Evolutionary conservation across 192 early-diverging fungal species (phyloP), one percentile per base, ranked within the genome.

Genomic region (Coemansia brasiliensis): DNA sequence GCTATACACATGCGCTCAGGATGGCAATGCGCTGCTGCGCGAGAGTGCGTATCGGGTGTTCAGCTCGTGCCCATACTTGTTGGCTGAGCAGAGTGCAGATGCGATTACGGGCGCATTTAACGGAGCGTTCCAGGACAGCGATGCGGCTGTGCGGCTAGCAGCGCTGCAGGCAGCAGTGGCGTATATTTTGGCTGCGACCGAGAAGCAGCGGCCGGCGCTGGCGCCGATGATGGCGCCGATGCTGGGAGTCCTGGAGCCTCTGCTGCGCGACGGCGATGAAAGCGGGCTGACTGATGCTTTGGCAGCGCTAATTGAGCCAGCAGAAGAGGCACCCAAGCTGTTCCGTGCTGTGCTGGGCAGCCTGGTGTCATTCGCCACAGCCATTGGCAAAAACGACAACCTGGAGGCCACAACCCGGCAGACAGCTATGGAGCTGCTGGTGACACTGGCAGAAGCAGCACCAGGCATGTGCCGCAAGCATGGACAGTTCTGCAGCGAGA

Each of bases 11-110:
- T 94, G 90, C 72, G 84, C 86, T 49, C 86, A 92, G 70, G 86
- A 94, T 16, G 75, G 83, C 52, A 80, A 85, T 4, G 74, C 86
- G 22, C 87, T 83, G 55, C 90, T 89, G 54, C 86, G 92, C 42
- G 92, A 94, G 75, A 87, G 88, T 52, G 93, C 90, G 45, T 94
- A 95, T 82, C 87, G 90, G 58, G 89, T 98, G 55, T 91, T 98
- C 64, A 84, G 86, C 24, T 81, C 88, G 50, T 89, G 94, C 39
- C 89, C 94, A 39, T 83, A 83, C 22, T 59, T 96, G 61, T 86
- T 96, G 45, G 71, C 83, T 24, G 84, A 83, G 52, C 85, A 93
- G 73, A 83, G 88, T 61, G 77, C 80, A 1, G 84, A 86, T 38
- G 72, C 86, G 10, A 80, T 94, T 61, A 89, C 83, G 56, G 78